Base-by-base conservation (phyloP, 768 basidiomycete species). In the Clitopilus passeckerianus region DNA sequence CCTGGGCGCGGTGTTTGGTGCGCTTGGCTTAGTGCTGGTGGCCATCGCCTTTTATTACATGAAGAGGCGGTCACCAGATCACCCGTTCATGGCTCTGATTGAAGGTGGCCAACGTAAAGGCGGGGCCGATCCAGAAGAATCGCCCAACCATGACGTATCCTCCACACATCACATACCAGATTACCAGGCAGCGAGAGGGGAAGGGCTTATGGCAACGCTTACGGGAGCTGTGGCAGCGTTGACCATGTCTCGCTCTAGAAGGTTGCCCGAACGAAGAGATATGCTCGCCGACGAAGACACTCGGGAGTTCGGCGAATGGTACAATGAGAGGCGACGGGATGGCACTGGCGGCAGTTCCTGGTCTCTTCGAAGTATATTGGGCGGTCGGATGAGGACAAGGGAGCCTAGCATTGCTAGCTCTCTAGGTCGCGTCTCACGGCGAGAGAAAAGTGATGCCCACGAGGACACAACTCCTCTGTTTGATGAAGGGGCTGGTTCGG, bases 231-330 rank as follows among this genome's bases (percentile, higher is more conserved):
- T 82, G 53, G 76, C 75, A 16, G 64, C 66, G 60, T 73, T 50
- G 46, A 50, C 46, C 5, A 10, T 50, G 15, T 22, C 16, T 50
- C 46, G 46, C 35, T 60, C 65, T 22, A 63, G 68, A 53, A 65
- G 68, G 60, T 57, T 67, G 55, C 63, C 65, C 22, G 64, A 76
- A 57, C 78, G 90, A 30, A 78, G 80, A 30, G 89, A 92, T 67
- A 91, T 92, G 82, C 80, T 91, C 34, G 88, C 84, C 3, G 89
- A 93, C 57, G 90, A 91, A 70, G 90, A 91, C 64, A 76, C 79
- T 1, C 75, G 78, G 8, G 79, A 83, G 15, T 84, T 88, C 63
- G 71, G 72, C 14, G 71, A 72, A 20, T 76, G 75, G 72, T 76
- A 75, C 46, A 70, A 71, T 59, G 61, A 66, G 6, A 65, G 67